Percentiles rank a stretch among this genome's conserved stretches.
Evolutionary conservation across 345 rosid species (phyloP).

Genomic region (Syzygium grande): DNA sequence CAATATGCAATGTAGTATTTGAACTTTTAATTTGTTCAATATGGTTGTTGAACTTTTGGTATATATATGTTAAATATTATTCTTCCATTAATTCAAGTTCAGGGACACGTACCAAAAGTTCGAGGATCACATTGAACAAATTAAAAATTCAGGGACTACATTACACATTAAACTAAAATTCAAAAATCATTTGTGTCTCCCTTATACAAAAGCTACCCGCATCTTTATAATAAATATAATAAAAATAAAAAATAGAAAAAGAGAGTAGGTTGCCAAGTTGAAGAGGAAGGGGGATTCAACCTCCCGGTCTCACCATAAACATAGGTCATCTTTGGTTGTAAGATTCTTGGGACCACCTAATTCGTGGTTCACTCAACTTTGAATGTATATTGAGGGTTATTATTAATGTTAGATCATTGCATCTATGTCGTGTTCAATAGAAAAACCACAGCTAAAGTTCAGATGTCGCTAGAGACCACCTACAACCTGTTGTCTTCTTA

Average conservation of each 20-base stretch:
- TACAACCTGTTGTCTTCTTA: neutral
- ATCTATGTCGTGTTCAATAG: neutral
- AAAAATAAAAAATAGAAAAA: neutral
- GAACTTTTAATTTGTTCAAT: too few species aligned
- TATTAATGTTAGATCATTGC: neutral
- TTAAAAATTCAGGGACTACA: rapidly evolving
- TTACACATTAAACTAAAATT: too few species aligned
- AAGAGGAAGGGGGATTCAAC: neutral
- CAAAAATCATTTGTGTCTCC: neutral
- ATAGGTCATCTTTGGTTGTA: neutral
- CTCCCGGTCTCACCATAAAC: neutral
- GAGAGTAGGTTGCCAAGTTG: neutral
- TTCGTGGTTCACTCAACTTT: neutral
- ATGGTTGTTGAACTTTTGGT: too few species aligned
- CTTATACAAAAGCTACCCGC: neutral
- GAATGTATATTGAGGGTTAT: neutral
- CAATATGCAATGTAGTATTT: too few species aligned
- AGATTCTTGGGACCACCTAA: neutral
- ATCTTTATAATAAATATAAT: too few species aligned
- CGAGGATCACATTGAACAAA: too few species aligned
- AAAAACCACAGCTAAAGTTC: neutral
- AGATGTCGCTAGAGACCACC: neutral
- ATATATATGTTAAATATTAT: too few species aligned
- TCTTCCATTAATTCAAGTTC: too few species aligned
- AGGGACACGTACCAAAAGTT: too few species aligned